These are phyloP conservation scores for Pythium aquatile DNA, from an alignment of 352 stramenopile genomes.

Conservation along the genomic window DNA sequence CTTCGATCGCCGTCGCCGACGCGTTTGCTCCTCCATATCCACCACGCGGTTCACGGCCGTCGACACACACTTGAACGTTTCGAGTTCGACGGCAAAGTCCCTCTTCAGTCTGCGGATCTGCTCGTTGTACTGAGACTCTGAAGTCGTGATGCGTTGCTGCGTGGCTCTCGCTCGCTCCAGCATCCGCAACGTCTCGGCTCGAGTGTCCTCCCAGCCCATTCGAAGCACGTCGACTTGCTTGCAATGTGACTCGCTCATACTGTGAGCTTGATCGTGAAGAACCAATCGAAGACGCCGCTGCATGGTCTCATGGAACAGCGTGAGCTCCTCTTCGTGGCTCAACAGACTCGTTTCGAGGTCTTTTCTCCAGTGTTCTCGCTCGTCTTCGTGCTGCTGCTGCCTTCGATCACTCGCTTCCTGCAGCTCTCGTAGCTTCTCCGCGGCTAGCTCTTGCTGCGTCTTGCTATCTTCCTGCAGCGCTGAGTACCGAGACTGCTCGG, in stretches of 20 bases:
- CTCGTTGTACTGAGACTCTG: constrained; percentile 7
- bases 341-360: constrained; percentile 41
- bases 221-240: constrained; percentile 34
- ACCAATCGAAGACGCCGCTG: constrained; percentile 23
- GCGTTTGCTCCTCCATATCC: constrained; percentile 37
- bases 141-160: not conserved
- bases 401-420: constrained; percentile 26
- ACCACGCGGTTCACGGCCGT: constrained; percentile 46
- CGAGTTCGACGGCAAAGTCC: constrained; percentile 25
- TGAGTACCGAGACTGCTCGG: constrained; percentile 30
- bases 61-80: constrained; percentile 32
- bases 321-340: constrained; percentile 50
- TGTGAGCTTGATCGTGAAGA: not conserved
- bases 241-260: constrained; percentile 4
- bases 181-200: constrained; percentile 25
- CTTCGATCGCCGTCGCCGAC: constrained; percentile 14
- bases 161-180: constrained; percentile 20
- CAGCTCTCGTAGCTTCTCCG: constrained; percentile 17
- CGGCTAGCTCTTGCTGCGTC: constrained; percentile 13
- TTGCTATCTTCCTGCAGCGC: constrained; percentile 31
- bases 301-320: constrained; percentile 22
- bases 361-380: constrained; percentile 32
- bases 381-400: constrained; percentile 22
- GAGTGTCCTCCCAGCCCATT: constrained; percentile 44
- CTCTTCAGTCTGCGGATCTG: constrained; percentile 23